A percentile compares a stretch with the other conserved stretches of the same genome.
phyloP scores from a whole-genome alignment of 805 yeast species.

The Ogataea methylovora region DNA sequence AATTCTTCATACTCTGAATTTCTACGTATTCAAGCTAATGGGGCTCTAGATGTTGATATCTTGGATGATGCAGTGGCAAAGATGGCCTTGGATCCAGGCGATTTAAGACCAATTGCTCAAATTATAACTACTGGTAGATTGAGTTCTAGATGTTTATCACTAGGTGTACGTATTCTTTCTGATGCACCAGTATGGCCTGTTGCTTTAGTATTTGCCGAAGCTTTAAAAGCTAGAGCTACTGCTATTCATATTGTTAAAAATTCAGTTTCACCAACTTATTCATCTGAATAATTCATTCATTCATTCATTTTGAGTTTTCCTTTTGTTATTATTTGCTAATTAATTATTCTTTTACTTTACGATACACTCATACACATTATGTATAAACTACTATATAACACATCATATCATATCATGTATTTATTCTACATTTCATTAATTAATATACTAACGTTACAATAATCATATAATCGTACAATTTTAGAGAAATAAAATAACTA shows the following conservation, averaged over 20 bases:
- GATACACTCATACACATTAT: no score
- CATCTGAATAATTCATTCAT: neutral
- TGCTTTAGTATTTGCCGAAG: slow-evolving; percentile 73
- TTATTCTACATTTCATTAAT: no score
- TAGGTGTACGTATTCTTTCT: slow-evolving; percentile 71
- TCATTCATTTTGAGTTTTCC: neutral
- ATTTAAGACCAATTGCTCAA: slow-evolving; percentile 34
- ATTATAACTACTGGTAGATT: slow-evolving; percentile 43
- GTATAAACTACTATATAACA: no score
- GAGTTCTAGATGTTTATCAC: slow-evolving; percentile 49
- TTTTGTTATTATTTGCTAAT: neutral
- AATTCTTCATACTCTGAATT: slow-evolving; percentile 51
- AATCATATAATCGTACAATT: no score
- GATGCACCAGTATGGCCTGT: slow-evolving; percentile 88
- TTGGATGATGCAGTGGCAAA: slow-evolving; percentile 44
- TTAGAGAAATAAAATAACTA: no score
- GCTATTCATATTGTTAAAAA: slow-evolving; percentile 18
- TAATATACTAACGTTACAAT: no score
- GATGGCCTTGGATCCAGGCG: slow-evolving; percentile 37
- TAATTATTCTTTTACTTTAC: no score
- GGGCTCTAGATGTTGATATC: slow-evolving; percentile 45
- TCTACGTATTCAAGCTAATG: slow-evolving; percentile 49
- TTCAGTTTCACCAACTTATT: slow-evolving; percentile 8
- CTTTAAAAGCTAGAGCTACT: slow-evolving; percentile 58
- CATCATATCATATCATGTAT: no score